Conservation (phyloP, 352 stramenopile genomes). For the Phytopythium aichiense region DNA sequence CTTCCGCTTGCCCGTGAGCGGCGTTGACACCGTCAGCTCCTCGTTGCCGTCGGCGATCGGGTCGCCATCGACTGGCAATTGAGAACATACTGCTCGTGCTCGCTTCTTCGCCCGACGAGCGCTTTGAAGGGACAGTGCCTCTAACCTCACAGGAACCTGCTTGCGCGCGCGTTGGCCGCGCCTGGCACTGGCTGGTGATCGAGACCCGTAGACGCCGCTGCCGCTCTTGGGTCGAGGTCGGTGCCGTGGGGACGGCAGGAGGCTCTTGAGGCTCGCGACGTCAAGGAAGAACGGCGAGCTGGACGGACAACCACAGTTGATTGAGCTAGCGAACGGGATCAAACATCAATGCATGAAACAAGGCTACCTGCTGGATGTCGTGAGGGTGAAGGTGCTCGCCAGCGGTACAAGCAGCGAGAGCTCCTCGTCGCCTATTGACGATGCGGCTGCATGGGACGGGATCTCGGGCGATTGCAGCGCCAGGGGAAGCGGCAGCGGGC, state of each 20-base stretch:
- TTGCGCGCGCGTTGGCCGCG: constrained; percentile 13
- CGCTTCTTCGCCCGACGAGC: constrained; percentile 8
- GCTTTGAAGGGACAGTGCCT: constrained; percentile 26
- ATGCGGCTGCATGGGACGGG: background rate
- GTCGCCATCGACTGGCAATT: constrained; percentile 3
- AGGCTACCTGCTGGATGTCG: constrained; percentile 3
- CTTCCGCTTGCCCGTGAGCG: constrained; percentile 25
- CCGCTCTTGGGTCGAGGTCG: constrained; percentile 21
- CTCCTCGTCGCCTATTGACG: background rate
- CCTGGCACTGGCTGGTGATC: background rate
- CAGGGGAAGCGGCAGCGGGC: constrained; percentile 15
- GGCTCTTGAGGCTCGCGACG: constrained; percentile 51
- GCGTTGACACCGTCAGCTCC: constrained; percentile 1
- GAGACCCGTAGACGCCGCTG: constrained; percentile 15
- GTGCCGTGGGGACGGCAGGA: constrained; percentile 29
- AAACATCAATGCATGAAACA: background rate
- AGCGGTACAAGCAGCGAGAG: constrained; percentile 6
- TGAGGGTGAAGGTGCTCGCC: background rate
- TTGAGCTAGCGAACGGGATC: background rate
- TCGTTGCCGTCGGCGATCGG: constrained; percentile 11
- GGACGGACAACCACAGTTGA: background rate
- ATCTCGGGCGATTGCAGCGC: constrained; percentile 2
- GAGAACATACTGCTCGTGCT: constrained; percentile 6
- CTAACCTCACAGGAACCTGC: constrained; percentile 27
- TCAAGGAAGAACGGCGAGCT: constrained; percentile 68